Evolutionary conservation across 495 filamentous ascomycete species (phyloP), one percentile per base, ranked within the genome.

Genomic region (Annulohypoxylon bovei): DNA sequence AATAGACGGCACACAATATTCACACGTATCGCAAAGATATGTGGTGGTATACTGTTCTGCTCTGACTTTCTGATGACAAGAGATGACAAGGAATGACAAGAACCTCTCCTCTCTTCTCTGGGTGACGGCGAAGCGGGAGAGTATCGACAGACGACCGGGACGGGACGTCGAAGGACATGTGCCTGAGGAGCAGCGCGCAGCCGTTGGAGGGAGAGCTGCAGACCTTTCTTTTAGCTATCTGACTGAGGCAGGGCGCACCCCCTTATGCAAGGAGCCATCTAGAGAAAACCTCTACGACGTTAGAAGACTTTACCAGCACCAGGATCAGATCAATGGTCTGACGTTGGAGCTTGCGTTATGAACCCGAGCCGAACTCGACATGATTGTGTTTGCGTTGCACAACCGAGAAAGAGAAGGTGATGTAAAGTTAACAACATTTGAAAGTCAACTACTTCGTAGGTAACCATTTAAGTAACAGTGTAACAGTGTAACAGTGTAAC

Each of bases 121-220:
- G 49, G 50, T 50, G 22, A 67, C 46, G 37, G 50, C 18, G 32
- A 37, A 52, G 28, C 53, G 69, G 69, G 64, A 72, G 64, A 63
- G 59, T 65, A 56, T 67, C 53, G 35, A 49, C 58, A 52, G 46
- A 27, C 56, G 59, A 40, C 69, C 69, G 69, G 64, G 47, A 72
- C 65, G 59, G 59, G 47, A 56, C 63, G 59, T 61, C 28, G 30
- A 58, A 56, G 39, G 63, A 54, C 20, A 59, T 59, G 46, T 54
- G 64, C 59, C 20, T 63, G 16, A 47, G 50, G 59, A 37, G 27
- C 50, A 47, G 50, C 50, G 47, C 16, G 49, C 30, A 57, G 28
- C 40, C 30, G 58, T 9, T 28, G 23, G 42, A 68, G n/a, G 37
- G 37, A 55, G 23, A 32, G 50, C 30, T 54, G 61, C 30, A 65